phyloP scores from a whole-genome alignment of 2,329 filamentous ascomycete genomes.

The Chrysosporium queenslandicum region DNA sequence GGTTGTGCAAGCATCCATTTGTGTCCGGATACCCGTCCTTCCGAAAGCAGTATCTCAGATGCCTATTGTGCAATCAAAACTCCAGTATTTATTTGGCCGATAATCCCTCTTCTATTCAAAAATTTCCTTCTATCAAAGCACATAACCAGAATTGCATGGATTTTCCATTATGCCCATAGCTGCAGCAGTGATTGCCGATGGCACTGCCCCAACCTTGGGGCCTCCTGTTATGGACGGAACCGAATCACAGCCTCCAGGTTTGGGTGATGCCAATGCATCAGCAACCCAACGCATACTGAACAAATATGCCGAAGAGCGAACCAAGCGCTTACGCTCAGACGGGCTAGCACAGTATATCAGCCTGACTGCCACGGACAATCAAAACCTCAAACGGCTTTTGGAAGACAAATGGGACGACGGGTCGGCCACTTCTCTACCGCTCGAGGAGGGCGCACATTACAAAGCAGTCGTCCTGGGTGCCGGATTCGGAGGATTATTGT shows the following conservation, averaged over 20 bases:
- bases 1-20: not conserved
- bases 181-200: not conserved
- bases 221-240: not conserved
- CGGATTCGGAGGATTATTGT: conserved; percentile 37
- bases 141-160: not conserved
- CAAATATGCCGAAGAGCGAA: conserved; percentile 9
- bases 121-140: not conserved
- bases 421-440: conserved; percentile 45
- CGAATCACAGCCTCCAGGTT: not conserved
- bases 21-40: not conserved
- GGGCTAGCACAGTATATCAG: conserved; percentile 3
- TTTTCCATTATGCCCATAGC: not conserved
- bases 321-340: conserved; percentile 10
- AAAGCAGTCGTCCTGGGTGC: conserved; percentile 33
- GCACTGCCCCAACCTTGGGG: not conserved
- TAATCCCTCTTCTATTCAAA: too few relatives aligned
- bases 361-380: conserved; percentile 12
- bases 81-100: not conserved
- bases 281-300: not conserved
- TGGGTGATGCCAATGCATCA: not conserved
- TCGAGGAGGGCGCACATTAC: conserved; percentile 27
- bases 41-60: not conserved
- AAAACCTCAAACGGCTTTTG: conserved; percentile 31
- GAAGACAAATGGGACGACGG: conserved; percentile 37
- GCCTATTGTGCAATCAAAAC: not conserved